These are phyloP conservation scores for Rubia yunnanensis DNA, from an alignment of 257 asterid species.

Conservation along the genomic window DNA sequence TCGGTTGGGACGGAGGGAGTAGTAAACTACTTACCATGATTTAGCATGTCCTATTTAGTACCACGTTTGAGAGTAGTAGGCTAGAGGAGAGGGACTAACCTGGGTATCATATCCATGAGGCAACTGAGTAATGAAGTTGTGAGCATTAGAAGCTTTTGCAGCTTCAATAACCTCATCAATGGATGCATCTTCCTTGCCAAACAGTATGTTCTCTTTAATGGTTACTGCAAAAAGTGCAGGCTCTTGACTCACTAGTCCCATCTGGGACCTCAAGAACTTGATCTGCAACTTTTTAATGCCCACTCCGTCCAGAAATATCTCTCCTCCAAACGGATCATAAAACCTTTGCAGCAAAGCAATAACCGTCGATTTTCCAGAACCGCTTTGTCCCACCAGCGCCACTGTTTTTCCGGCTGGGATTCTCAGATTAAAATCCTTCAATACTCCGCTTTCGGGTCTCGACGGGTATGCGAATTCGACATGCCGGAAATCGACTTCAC, in stretches of 20 bases:
- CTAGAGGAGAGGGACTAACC: slow-evolving; percentile 24
- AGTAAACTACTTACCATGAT: no score
- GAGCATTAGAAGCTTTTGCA: slow-evolving; percentile 90
- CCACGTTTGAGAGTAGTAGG: neutral
- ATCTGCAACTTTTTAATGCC: slow-evolving; percentile 60
- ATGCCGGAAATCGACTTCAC: slow-evolving; percentile 60
- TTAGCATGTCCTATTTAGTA: no score
- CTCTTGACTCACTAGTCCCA: slow-evolving; percentile 96
- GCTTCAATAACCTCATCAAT: slow-evolving; percentile 70
- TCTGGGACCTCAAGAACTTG: slow-evolving; percentile 86
- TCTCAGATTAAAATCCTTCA: slow-evolving; percentile 49
- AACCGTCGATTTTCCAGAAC: slow-evolving; percentile 83
- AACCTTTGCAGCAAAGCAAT: slow-evolving; percentile 72
- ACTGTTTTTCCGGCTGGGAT: slow-evolving; percentile 65
- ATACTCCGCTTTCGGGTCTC: slow-evolving; percentile 57
- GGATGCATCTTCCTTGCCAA: slow-evolving; percentile 80
- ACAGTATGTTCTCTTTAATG: slow-evolving; percentile 71
- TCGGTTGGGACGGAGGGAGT: no score
- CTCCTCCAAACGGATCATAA: slow-evolving; percentile 75
- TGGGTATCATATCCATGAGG: slow-evolving; percentile 89
- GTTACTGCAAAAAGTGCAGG: slow-evolving; percentile 85
- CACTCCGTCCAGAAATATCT: slow-evolving; percentile 62
- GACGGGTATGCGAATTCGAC: slow-evolving; percentile 67
- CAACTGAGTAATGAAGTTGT: slow-evolving; percentile 62
- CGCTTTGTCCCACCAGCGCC: slow-evolving; percentile 90